These are phyloP conservation scores for Colletotrichum cordylinicola DNA, from an alignment of 2,329 filamentous ascomycete genomes.

Conservation along the genomic window DNA sequence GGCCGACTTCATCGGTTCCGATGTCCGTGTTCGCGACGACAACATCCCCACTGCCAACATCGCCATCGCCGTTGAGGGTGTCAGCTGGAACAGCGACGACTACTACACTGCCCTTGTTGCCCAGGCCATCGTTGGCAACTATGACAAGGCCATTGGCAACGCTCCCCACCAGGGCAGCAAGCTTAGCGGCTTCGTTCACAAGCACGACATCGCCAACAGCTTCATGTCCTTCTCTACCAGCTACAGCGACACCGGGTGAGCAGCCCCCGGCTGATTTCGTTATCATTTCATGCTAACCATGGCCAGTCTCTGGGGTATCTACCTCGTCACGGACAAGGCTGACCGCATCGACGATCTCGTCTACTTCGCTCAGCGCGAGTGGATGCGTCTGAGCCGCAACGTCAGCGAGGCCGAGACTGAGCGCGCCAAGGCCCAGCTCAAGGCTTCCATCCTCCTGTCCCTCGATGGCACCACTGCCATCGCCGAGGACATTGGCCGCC, in stretches of 20 bases:
- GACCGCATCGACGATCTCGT: slow-evolving; percentile 92
- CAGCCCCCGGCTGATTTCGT: slow-evolving; percentile 29
- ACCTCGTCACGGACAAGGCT: slow-evolving; percentile 90
- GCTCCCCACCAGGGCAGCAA: slow-evolving; percentile 98
- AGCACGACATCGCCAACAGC: slow-evolving; percentile 96
- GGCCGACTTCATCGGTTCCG: slow-evolving; percentile 96
- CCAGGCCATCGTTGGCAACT: slow-evolving; percentile 99
- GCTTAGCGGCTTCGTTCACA: slow-evolving; percentile 92
- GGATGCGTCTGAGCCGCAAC: slow-evolving; percentile 90
- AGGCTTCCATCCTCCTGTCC: slow-evolving; percentile 95
- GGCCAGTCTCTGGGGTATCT: slow-evolving; percentile 96
- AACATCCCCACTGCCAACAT: slow-evolving; percentile 97
- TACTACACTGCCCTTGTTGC: slow-evolving; percentile 98
- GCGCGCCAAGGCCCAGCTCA: slow-evolving; percentile 98
- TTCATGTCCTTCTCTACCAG: slow-evolving; percentile 99
- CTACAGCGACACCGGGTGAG: slow-evolving; percentile 98
- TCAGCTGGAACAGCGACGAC: slow-evolving; percentile 98
- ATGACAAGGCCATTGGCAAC: slow-evolving; percentile 98
- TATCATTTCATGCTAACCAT: slow-evolving; percentile 30
- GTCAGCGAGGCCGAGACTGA: slow-evolving; percentile 92
- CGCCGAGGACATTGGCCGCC: slow-evolving; percentile 97
- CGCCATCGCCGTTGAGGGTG: slow-evolving; percentile 97
- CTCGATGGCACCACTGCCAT: slow-evolving; percentile 97
- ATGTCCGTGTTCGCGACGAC: slow-evolving; percentile 94
- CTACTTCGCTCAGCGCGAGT: slow-evolving; percentile 98